Evolutionary conservation across 805 yeast genomes (phyloP), one percentile per base, ranked within the genome.

Genomic region (Wickerhamomyces hampshirensis): DNA sequence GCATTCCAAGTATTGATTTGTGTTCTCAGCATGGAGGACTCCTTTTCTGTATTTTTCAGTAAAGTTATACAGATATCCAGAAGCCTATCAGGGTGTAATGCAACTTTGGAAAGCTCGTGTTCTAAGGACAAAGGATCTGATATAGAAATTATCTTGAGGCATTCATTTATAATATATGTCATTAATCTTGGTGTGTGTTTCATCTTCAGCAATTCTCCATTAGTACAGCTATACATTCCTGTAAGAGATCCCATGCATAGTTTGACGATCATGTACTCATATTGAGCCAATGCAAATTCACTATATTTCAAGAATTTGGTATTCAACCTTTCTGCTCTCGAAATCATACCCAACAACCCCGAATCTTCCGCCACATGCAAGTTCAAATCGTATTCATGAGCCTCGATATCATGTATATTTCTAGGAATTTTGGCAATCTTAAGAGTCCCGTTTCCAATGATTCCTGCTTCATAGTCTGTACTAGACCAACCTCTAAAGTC

Each of bases 241-340:
- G 88, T 76, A 16, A 80, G 56, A 0, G 93, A 80, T 40, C 85
- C 84, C 42, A 84, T 73, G 46, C 81, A 79, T 7, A 82, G 68
- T 48, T 84, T 84, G 9, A 79, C 73, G 23, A 79, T 66, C 40
- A 86, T 65, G 54, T 81, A 80, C 45, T 79, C 82, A 47, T 73
- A 63, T 56, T 82, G 89, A 5, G 71, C 63, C n/a, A 69, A 47
- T 28, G 71, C 57, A 31, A 70, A 59, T 26, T 59, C 63, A 6
- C 61, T 60, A 21, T 63, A 56, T 4, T 35, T 33, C 15, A 51
- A 59, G 63, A 12, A 59, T 38, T 26, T 60, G 40, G 45, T 50
- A 51, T 28, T 48, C 34, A 31, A 63, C 56, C 31, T 60, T 55
- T 29, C 66, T 47, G 36, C 23, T 35, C 44, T 35, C 4, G 31